Percentiles rank a stretch among this genome's conserved stretches.
These are phyloP conservation scores for Talaromyces sp. DNA, from an alignment of 2,329 filamentous ascomycete species.

Conservation along the genomic window DNA sequence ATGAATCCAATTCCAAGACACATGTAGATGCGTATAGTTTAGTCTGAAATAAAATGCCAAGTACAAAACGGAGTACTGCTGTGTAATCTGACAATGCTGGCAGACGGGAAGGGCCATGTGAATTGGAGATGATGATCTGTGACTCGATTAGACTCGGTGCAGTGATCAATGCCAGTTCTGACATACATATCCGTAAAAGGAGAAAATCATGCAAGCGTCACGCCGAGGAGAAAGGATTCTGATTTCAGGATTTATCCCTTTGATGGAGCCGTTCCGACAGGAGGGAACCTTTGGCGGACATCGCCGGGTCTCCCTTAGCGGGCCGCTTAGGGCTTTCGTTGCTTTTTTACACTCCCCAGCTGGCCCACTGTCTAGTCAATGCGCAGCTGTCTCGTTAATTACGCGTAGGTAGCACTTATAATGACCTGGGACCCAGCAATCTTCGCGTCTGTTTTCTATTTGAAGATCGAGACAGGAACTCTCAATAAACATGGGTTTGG, in stretches of 20 bases:
- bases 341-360: background rate
- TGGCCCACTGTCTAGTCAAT: constrained; percentile 1
- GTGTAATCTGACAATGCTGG: background rate
- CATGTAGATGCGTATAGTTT: background rate
- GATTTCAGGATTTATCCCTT: background rate
- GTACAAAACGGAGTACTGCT: background rate
- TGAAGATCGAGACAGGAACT: background rate
- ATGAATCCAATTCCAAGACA: background rate
- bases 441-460: background rate
- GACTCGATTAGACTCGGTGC: background rate
- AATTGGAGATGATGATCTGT: background rate
- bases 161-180: background rate
- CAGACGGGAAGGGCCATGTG: background rate
- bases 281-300: constrained; percentile 2
- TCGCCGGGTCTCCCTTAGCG: constrained; percentile 1
- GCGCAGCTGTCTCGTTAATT: background rate
- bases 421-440: background rate
- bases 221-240: background rate
- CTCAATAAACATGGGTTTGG: too few relatives aligned
- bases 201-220: background rate
- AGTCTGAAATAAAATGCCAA: background rate
- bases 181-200: background rate
- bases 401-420: background rate
- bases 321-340: constrained; percentile 6
- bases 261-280: background rate